Evolutionary conservation across 23 red algal genomes (phyloP), one percentile per base, ranked within the genome.

Genomic region (Gracilaria domingensis): DNA sequence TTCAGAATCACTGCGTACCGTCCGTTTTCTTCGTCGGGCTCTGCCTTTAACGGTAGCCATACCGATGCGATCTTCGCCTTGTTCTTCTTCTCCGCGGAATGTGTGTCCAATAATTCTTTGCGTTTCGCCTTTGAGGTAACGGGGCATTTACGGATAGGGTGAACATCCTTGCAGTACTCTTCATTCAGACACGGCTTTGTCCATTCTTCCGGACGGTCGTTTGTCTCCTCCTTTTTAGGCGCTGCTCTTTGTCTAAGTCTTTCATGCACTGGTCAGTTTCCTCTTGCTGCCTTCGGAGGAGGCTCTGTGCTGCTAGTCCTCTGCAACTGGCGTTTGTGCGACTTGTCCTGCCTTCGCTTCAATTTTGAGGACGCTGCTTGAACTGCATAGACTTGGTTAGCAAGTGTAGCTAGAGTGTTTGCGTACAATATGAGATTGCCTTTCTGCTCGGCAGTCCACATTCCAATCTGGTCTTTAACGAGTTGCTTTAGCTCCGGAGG

Each of bases 401-500:
- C 75, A 8, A 79, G 75, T 4, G 13, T 79, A 2, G 26, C 4
- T 12, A 79, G 20, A 6, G 12, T 79, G 20, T 79, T 51, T 14
- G 38, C 75, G 42, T 51, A 79, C 4, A 79, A 79, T 14, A 39
- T 79, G 38, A 79, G 20, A 8, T 79, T 23, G 11, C 28, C 32
- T 25, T 79, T 79, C 75, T 79, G 75, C 11, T 5, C 75, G 2
- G 75, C 4, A 8, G 75, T 79, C 38, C 75, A 79, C 75, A 79
- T 79, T 3, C 75, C 75, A 40, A 79, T 79, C 75, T 79, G 75
- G 38, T 79, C 75, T 51, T 39, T 51, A 12, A 79, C 17, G 12
- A 79, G 75, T 23, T 79, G 75, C 39, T 79, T 79, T 14, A 79
- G 75, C 42, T 79, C 75, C 8, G 75, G 38, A 4, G 51, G 75